Evolutionary conservation across 139 green algal species (phyloP).

Genomic region (Chara braunii): DNA sequence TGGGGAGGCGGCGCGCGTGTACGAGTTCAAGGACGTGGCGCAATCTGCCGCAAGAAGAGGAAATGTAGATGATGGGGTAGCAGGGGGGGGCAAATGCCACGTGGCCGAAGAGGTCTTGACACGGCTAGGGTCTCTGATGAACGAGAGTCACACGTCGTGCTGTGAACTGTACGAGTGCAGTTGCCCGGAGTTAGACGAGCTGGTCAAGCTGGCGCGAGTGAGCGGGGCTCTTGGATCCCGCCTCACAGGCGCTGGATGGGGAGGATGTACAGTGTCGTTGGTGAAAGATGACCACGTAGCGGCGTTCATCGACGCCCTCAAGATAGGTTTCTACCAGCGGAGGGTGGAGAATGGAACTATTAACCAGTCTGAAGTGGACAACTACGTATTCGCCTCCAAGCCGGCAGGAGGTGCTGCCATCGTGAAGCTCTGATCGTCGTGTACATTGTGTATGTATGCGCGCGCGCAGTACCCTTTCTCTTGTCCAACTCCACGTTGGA

Average conservation of each 20-base stretch:
- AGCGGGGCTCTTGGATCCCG: conserved; percentile 69
- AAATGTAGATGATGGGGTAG: conserved; percentile 27
- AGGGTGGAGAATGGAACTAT: conserved; percentile 7
- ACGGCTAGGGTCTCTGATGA: conserved; percentile 72
- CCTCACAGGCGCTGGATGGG: conserved; percentile 88
- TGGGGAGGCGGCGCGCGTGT: conserved; percentile 5
- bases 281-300: conserved; percentile 3
- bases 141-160: conserved; percentile 74
- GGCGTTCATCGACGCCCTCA: conserved; percentile 27
- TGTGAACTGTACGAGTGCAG: conserved; percentile 81
- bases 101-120: conserved; percentile 4
- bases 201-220: conserved; percentile 56
- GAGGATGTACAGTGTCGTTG: conserved; percentile 83
- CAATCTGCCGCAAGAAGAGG: too few relatives aligned
- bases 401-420: conserved; percentile 18
- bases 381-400: conserved; percentile 24
- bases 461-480: too few relatives aligned
- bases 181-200: conserved; percentile 77
- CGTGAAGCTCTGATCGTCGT: conserved; percentile 6
- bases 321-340: conserved; percentile 26
- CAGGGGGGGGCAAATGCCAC: not conserved
- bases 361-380: conserved; percentile 4
- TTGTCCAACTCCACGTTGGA: too few relatives aligned
- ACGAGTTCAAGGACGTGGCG: not conserved
- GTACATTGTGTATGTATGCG: too few relatives aligned